Evolutionary conservation across 108 stramenopile species (phyloP), one percentile per base, ranked within the genome.

Genomic region (Fistulifera solaris): DNA sequence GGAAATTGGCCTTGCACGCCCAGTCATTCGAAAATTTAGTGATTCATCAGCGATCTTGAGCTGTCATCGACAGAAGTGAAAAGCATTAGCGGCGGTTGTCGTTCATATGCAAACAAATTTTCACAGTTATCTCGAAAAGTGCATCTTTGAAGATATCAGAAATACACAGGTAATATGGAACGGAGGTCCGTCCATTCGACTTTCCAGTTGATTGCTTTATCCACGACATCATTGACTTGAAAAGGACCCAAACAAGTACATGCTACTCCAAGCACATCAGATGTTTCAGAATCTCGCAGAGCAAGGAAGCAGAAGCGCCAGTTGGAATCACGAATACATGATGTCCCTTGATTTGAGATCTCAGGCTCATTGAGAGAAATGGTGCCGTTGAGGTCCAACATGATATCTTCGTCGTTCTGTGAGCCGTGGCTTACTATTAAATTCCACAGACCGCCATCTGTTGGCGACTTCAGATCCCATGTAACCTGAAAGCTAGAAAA

Each of bases 401-500:
- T 3, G 3, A 35, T 3, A 8, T 8, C 31, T 35, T 3, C 8
- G 6, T 35, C 31, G 8, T 35, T 35, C 31, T 35, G 31, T 8
- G 8, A 6, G 31, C 31, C 31, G 8, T 35, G 31, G 3, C 31
- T 3, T 8, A 35, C 3, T 8, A 45, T 4, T 11, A 11, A 4
- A 17, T 19, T 45, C 44, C 44, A 45, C 11, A 45, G 6, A 45
- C 44, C 44, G 21, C 19, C 7, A 45, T 21, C 11, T 45, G 3
- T 11, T 11, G 44, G 21, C 6, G 44, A 45, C 6, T 21, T 21
- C 3, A 45, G 6, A 45, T 45, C 44, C 19, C 16, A 45, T 19
- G 26, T 8, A 11, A 71, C 80, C 40, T 85, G 79, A 59, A 91
- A 81, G 14, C 56, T 57, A 12, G 61, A 41, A 62, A 91, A 91